Conservation (phyloP, 176 grass and related monocot genomes). For the Paspalum vaginatum region DNA sequence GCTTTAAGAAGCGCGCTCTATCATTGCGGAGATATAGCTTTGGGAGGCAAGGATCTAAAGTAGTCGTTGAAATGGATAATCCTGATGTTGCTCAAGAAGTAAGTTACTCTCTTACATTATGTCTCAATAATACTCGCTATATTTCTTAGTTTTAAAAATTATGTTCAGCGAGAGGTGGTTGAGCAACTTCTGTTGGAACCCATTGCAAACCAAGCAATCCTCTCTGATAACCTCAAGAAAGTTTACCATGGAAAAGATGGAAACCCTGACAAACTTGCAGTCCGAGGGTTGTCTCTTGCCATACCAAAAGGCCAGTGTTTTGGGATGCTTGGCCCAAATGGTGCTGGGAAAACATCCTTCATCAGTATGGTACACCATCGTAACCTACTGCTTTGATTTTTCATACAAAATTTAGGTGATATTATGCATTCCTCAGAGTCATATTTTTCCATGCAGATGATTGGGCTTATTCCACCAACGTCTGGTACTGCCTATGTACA, state of each 20-base stretch:
- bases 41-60: slow-evolving; percentile 58
- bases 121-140: neutral
- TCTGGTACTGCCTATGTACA: slow-evolving; percentile 83
- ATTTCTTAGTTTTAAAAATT: slow-evolving; percentile 33
- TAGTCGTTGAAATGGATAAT: slow-evolving; percentile 70
- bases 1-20: slow-evolving; percentile 47
- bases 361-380: slow-evolving; percentile 80
- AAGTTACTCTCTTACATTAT: slow-evolving; percentile 37
- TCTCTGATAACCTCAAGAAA: slow-evolving; percentile 79
- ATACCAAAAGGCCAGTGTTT: slow-evolving; percentile 91
- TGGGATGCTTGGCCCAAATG: slow-evolving; percentile 96
- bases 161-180: slow-evolving; percentile 71
- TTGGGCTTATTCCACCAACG: slow-evolving; percentile 76
- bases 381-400: slow-evolving; percentile 7
- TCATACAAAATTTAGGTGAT: neutral
- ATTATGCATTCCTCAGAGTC: neutral
- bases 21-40: slow-evolving; percentile 56
- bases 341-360: slow-evolving; percentile 96
- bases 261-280: slow-evolving; percentile 85
- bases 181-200: slow-evolving; percentile 63
- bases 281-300: slow-evolving; percentile 89
- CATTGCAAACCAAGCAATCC: slow-evolving; percentile 57
- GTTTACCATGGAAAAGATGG: slow-evolving; percentile 88
- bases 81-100: slow-evolving; percentile 69
- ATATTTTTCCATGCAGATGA: slow-evolving; percentile 63